Evolutionary conservation across 164 flowering plant genomes (phyloP).

Genomic region (Vitis rupestris): DNA sequence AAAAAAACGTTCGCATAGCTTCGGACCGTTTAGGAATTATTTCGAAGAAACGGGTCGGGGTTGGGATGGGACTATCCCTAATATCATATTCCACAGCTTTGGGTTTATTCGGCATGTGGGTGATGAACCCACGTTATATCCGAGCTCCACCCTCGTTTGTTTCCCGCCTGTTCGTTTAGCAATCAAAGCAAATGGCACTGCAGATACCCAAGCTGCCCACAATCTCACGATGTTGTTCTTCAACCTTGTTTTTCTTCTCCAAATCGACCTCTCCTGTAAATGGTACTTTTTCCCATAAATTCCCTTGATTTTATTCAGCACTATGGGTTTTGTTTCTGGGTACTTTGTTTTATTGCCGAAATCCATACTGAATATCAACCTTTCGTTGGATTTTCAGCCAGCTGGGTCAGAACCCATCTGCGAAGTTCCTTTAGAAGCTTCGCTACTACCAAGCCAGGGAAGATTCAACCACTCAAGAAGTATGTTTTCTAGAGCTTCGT

Average conservation of each 20-base stretch:
- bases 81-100: too few relatives aligned
- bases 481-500: slow-evolving; percentile 13
- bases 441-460: slow-evolving; percentile 30
- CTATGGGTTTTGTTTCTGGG: not conserved
- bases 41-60: too few relatives aligned
- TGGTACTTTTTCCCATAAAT: slow-evolving; percentile 4
- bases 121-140: too few relatives aligned
- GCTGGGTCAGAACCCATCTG: slow-evolving; percentile 18
- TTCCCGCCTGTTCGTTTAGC: not conserved
- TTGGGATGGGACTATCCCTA: too few relatives aligned
- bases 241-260: not conserved
- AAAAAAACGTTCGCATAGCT: too few relatives aligned
- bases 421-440: slow-evolving; percentile 33
- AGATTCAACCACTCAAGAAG: slow-evolving; percentile 41
- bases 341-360: not conserved
- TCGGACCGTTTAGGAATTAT: too few relatives aligned
- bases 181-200: slow-evolving; percentile 12
- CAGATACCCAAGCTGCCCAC: slow-evolving; percentile 16
- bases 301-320: not conserved
- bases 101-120: too few relatives aligned
- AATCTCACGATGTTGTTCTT: slow-evolving; percentile 6
- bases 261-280: not conserved
- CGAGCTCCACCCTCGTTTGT: too few relatives aligned
- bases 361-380: not conserved
- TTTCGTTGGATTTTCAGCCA: slow-evolving; percentile 20